Percentiles rank a stretch among this genome's conserved stretches.
Evolutionary conservation across 2,329 filamentous ascomycete genomes (phyloP).

Genomic region (Alternaria arborescens): DNA sequence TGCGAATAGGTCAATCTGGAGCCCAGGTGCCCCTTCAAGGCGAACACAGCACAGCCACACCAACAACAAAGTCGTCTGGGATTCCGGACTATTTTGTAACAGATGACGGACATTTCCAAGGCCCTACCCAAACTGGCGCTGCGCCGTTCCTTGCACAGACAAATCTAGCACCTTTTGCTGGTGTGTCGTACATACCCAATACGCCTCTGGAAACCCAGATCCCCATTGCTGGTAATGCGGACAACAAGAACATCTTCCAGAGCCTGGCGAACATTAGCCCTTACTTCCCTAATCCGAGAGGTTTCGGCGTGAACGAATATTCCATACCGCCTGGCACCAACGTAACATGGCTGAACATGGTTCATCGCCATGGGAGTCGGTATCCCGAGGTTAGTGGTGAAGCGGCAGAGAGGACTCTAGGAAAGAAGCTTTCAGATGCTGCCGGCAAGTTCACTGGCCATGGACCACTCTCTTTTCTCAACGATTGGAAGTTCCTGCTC

Average conservation of each 20-base stretch:
- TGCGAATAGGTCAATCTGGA: slow-evolving; percentile 14
- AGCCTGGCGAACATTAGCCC: slow-evolving; percentile 74
- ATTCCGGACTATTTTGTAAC: slow-evolving; percentile 48
- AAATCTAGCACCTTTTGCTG: slow-evolving; percentile 69
- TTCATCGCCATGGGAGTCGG: slow-evolving; percentile 76
- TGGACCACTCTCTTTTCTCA: slow-evolving; percentile 71
- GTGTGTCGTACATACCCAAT: slow-evolving; percentile 72
- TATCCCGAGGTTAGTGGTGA: slow-evolving; percentile 71
- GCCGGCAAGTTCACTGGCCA: slow-evolving; percentile 64
- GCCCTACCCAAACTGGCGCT: slow-evolving; percentile 74
- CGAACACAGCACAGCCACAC: slow-evolving; percentile 26
- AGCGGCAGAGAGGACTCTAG: slow-evolving; percentile 64
- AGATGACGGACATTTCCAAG: slow-evolving; percentile 50
- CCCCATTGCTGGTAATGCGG: slow-evolving; percentile 67
- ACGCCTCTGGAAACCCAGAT: slow-evolving; percentile 74
- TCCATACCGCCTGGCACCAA: slow-evolving; percentile 71
- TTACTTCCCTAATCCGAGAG: slow-evolving; percentile 72
- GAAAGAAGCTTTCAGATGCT: slow-evolving; percentile 64
- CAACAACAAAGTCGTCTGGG: slow-evolving; percentile 30
- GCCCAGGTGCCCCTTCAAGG: slow-evolving; percentile 28
- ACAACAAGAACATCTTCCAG: slow-evolving; percentile 73
- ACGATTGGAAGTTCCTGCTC: slow-evolving; percentile 73
- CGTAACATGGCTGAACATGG: slow-evolving; percentile 75
- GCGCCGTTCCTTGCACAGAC: slow-evolving; percentile 77
- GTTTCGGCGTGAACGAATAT: slow-evolving; percentile 78